Percentiles rank a stretch among this genome's conserved stretches.
Conservation (phyloP, 2,329 filamentous ascomycete genomes). For the Geoglossum cookeanum region DNA sequence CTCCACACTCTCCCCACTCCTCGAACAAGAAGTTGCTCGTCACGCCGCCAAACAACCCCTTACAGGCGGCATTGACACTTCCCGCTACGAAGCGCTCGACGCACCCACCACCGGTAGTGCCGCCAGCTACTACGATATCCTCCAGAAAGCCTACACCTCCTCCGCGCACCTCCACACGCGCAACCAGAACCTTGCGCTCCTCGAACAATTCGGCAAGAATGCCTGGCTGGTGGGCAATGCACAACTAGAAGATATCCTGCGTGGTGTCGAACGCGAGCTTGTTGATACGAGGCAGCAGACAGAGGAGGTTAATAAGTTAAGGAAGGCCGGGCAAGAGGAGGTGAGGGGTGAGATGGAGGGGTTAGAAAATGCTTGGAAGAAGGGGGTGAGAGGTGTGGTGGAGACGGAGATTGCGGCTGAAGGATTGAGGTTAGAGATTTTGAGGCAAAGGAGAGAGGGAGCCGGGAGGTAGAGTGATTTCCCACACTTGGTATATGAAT, state of each 20-base stretch:
- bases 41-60: slow-evolving; percentile 41
- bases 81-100: slow-evolving; percentile 67
- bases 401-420: slow-evolving; percentile 79
- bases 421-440: slow-evolving; percentile 43
- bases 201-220: slow-evolving; percentile 70
- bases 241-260: slow-evolving; percentile 54
- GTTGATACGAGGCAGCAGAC: slow-evolving; percentile 46
- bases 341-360: slow-evolving; percentile 52
- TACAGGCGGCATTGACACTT: slow-evolving; percentile 46
- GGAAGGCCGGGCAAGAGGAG: slow-evolving; percentile 51
- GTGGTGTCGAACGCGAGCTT: slow-evolving; percentile 54
- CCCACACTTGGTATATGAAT: too few species aligned
- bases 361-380: slow-evolving; percentile 62
- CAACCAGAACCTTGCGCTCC: slow-evolving; percentile 45
- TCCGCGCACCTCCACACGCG: slow-evolving; percentile 37
- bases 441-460: slow-evolving; percentile 38
- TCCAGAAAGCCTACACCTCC: slow-evolving; percentile 37
- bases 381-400: slow-evolving; percentile 56
- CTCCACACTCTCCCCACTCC: slow-evolving; percentile 42
- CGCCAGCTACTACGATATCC: slow-evolving; percentile 20
- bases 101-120: slow-evolving; percentile 26
- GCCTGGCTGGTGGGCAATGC: slow-evolving; percentile 79
- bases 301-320: slow-evolving; percentile 51
- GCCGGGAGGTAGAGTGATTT: slow-evolving; percentile 10
- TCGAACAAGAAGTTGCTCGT: slow-evolving; percentile 49